These are phyloP conservation scores for Lonicera japonica DNA, from an alignment of 129 eudicot genomes.

Conservation along the genomic window DNA sequence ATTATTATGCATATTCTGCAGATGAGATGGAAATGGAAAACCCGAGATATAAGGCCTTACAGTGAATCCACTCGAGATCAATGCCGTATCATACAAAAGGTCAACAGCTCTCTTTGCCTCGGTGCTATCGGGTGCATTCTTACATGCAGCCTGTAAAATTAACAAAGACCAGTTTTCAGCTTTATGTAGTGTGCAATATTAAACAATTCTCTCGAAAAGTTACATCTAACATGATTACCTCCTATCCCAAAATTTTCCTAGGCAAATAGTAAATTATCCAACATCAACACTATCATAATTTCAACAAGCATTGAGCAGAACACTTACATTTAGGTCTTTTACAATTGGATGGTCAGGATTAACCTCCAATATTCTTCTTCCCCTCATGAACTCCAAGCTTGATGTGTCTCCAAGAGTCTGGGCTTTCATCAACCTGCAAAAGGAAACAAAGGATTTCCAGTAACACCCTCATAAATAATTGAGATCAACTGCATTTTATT, in stretches of 20 bases:
- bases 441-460: neutral
- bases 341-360: constrained; percentile 96
- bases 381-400: constrained; percentile 89
- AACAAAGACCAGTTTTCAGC: neutral
- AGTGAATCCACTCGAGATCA: constrained; percentile 92
- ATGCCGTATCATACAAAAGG: constrained; percentile 83
- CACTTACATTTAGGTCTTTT: constrained; percentile 74
- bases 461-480: neutral
- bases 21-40: neutral
- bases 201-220: no score
- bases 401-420: constrained; percentile 92
- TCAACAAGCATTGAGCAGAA: neutral
- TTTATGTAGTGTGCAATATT: no score
- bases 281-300: neutral
- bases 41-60: constrained; percentile 33
- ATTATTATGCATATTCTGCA: neutral
- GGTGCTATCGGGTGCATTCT: constrained; percentile 68
- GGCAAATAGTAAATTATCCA: neutral
- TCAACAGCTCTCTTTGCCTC: constrained; percentile 88
- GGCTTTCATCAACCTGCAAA: constrained; percentile 77
- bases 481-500: neutral
- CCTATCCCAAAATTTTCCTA: no score
- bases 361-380: constrained; percentile 87
- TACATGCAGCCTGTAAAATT: constrained; percentile 84
- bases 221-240: no score